These are phyloP conservation scores for Colletotrichum acutatum DNA, from an alignment of 2,329 filamentous ascomycete species.

Conservation along the genomic window DNA sequence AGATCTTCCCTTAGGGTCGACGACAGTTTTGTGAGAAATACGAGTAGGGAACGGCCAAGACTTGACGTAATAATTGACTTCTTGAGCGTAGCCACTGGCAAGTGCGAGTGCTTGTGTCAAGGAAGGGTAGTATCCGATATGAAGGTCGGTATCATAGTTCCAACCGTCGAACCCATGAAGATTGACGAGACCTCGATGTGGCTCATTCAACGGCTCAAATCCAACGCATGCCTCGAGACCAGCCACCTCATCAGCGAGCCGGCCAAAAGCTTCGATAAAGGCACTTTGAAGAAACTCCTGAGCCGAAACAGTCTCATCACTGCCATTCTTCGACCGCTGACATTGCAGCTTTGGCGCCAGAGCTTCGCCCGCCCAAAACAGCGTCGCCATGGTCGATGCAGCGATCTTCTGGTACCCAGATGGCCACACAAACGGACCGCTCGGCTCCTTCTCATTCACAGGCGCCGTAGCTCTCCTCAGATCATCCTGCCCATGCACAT, in stretches of 20 bases:
- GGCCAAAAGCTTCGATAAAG: slow-evolving; percentile 48
- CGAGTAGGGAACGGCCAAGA: slow-evolving; percentile 55
- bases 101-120: slow-evolving; percentile 51
- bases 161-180: slow-evolving; percentile 51
- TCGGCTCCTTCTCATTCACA: slow-evolving; percentile 45
- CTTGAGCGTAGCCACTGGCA: slow-evolving; percentile 51
- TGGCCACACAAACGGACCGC: slow-evolving; percentile 50
- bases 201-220: slow-evolving; percentile 56
- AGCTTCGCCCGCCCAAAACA: slow-evolving; percentile 43
- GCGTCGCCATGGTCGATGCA: slow-evolving; percentile 44
- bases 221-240: slow-evolving; percentile 49
- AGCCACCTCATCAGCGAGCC: slow-evolving; percentile 45
- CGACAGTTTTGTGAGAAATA: slow-evolving; percentile 45
- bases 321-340: neutral
- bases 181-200: slow-evolving; percentile 53
- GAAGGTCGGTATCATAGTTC: slow-evolving; percentile 55
- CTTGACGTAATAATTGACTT: slow-evolving; percentile 51
- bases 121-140: slow-evolving; percentile 53
- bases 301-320: slow-evolving; percentile 38
- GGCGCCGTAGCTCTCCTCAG: slow-evolving; percentile 39
- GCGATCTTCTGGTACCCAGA: slow-evolving; percentile 52
- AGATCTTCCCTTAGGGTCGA: slow-evolving; percentile 51
- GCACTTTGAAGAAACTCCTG: slow-evolving; percentile 46
- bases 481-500: slow-evolving; percentile 50
- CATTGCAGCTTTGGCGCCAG: slow-evolving; percentile 40